A percentile compares a stretch with the other conserved stretches of the same genome.
phyloP scores from a whole-genome alignment of 768 basidiomycete genomes.

The Imleria badia region DNA sequence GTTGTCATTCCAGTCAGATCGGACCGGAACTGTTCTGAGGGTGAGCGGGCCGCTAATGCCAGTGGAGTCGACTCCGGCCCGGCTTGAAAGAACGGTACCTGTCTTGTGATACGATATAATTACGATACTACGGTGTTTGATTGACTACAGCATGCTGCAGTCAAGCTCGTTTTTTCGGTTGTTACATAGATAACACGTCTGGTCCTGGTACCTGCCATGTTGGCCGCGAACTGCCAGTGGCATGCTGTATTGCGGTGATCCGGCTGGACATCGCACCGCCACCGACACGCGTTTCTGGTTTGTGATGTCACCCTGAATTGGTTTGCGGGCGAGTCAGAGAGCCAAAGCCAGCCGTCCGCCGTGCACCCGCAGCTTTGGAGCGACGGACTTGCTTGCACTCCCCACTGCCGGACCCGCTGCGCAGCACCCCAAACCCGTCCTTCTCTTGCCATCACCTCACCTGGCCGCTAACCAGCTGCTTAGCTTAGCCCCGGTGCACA shows the following conservation, averaged over 20 bases:
- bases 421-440: constrained; percentile 11
- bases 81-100: background rate
- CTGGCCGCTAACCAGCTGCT: constrained; percentile 11
- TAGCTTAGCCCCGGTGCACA: constrained; percentile 8
- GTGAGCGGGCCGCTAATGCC: constrained; percentile 2
- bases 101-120: too few species aligned
- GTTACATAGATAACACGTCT: background rate
- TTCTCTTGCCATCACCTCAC: background rate
- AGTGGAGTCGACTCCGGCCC: background rate
- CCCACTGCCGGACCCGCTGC: constrained; percentile 5
- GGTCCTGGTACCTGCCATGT: constrained; percentile 3
- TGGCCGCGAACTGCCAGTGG: background rate
- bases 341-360: background rate
- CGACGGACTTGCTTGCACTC: constrained; percentile 1
- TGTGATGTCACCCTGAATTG: constrained; percentile 30
- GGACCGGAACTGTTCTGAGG: too few species aligned
- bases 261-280: constrained; percentile 19
- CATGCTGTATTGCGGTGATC: constrained; percentile 10
- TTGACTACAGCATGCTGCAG: background rate
- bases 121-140: too few species aligned
- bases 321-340: constrained; percentile 2
- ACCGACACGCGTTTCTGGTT: constrained; percentile 21
- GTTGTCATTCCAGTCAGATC: too few species aligned
- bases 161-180: background rate
- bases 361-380: constrained; percentile 14